These are phyloP conservation scores for Testicularia cyperi DNA, from an alignment of 1,284 basidiomycete species.

Conservation along the genomic window DNA sequence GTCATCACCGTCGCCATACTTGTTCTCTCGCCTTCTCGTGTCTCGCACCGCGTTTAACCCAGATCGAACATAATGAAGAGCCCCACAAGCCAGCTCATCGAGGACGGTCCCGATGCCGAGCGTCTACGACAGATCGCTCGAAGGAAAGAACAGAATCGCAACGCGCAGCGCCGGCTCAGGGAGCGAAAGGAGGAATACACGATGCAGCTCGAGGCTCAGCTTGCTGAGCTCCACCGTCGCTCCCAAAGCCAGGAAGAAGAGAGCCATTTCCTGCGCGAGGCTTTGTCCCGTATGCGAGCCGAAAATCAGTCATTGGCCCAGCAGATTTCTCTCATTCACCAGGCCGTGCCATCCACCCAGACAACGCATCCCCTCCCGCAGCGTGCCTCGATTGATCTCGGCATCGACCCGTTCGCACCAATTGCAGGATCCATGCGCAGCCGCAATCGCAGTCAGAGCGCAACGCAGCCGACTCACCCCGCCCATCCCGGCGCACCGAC, in stretches of 20 bases:
- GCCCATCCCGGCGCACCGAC: conserved; percentile 5
- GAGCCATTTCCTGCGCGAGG: conserved; percentile 27
- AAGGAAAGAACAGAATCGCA: conserved; percentile 42
- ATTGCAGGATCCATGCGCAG: conserved; percentile 5
- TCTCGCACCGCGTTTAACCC: no score
- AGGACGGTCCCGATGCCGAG: conserved; percentile 26
- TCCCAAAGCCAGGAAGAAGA: conserved; percentile 37
- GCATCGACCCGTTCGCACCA: conserved; percentile 13
- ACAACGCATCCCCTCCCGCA: conserved; percentile 23
- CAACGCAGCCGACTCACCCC: conserved; percentile 13
- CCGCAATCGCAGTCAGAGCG: conserved; percentile 31
- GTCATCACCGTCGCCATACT: no score
- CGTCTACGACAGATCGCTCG: conserved; percentile 33
- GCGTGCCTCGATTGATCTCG: conserved; percentile 26
- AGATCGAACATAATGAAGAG: no score
- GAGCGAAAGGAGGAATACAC: conserved; percentile 42
- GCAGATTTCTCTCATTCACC: conserved; percentile 24
- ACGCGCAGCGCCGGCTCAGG: conserved; percentile 39
- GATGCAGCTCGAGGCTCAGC: conserved; percentile 35
- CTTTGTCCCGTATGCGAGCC: conserved; percentile 31
- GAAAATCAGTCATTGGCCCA: conserved; percentile 31
- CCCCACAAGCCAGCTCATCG: conserved; percentile 7
- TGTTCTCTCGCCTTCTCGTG: no score
- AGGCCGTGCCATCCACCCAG: conserved; percentile 23
- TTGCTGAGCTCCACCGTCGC: conserved; percentile 32